Percentiles rank a stretch among this genome's conserved stretches.
Conservation (phyloP, 257 asterid species). For the Solanum phureja region DNA sequence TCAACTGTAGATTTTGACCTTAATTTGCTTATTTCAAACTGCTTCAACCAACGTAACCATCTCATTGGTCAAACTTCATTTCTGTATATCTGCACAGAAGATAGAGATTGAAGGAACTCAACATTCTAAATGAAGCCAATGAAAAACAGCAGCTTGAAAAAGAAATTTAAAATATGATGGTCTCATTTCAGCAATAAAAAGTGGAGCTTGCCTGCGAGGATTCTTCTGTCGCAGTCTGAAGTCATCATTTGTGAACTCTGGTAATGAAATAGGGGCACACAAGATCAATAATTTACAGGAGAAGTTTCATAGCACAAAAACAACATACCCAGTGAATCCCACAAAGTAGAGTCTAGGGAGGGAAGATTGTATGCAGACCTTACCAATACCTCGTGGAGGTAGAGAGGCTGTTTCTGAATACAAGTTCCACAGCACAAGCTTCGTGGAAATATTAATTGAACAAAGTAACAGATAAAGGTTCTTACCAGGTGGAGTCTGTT, state of each 20-base stretch:
- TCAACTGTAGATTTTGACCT: conserved; percentile 5
- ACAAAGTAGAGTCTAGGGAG: neutral
- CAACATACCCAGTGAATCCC: neutral
- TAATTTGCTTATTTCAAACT: conserved; percentile 37
- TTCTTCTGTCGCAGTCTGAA: conserved; percentile 77
- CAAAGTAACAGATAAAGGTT: neutral
- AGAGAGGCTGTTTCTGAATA: neutral
- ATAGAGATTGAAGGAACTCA: neutral
- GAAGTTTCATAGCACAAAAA: neutral
- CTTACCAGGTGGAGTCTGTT: conserved; percentile 63
- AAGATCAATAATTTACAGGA: neutral
- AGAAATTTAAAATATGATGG: neutral
- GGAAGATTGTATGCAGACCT: neutral
- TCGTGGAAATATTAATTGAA: neutral
- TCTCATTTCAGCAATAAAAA: neutral
- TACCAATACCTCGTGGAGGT: neutral
- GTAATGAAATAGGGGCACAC: neutral
- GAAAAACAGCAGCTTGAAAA: neutral
- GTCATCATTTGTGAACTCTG: conserved; percentile 61
- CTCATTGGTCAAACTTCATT: conserved; percentile 84
- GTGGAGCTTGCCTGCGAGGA: conserved; percentile 60
- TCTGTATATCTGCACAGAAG: conserved; percentile 68
- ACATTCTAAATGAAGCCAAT: neutral
- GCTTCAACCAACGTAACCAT: conserved; percentile 19
- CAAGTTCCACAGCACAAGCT: neutral